Evolutionary conservation across 106 monocot genomes (phyloP).

Genomic region (Iris macrosiphon): DNA sequence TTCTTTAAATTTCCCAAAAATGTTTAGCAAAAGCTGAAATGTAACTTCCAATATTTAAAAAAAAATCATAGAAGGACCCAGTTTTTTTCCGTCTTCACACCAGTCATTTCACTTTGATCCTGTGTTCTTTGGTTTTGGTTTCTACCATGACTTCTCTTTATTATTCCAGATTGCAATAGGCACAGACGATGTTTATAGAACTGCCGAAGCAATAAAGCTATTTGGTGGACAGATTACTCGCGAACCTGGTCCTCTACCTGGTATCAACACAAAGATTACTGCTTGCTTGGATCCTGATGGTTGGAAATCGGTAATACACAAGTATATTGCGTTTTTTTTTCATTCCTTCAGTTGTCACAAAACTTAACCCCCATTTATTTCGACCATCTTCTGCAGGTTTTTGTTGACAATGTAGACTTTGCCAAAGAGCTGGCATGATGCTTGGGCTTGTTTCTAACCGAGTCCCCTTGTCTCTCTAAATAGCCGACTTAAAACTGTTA

Average conservation of each 20-base stretch:
- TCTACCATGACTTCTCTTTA: neutral
- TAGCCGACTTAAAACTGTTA: too few relatives aligned
- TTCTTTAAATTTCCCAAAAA: too few relatives aligned
- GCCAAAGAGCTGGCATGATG: conserved; percentile 62
- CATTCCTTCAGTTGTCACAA: neutral
- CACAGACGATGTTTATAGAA: conserved; percentile 95
- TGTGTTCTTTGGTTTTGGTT: too few relatives aligned
- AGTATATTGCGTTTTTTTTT: neutral
- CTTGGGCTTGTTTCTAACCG: too few relatives aligned
- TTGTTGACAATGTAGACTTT: conserved; percentile 88
- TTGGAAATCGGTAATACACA: conserved; percentile 86
- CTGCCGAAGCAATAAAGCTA: conserved; percentile 77
- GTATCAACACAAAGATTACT: conserved; percentile 93
- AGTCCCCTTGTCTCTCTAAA: too few relatives aligned
- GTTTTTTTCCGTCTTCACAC: too few relatives aligned
- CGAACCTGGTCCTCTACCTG: conserved; percentile 96
- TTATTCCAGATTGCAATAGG: conserved; percentile 77
- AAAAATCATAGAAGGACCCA: too few relatives aligned
- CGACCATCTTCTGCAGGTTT: conserved; percentile 47
- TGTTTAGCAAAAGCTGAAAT: too few relatives aligned
- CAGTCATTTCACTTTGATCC: neutral
- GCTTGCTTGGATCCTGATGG: conserved; percentile 96
- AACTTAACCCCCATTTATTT: neutral
- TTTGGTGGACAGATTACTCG: conserved; percentile 79
- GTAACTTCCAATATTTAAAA: too few relatives aligned